Evolutionary conservation across 225 moss, liverwort and hornwort genomes (phyloP), one percentile per base, ranked within the genome.

Genomic region (Sphagnum tenellum): DNA sequence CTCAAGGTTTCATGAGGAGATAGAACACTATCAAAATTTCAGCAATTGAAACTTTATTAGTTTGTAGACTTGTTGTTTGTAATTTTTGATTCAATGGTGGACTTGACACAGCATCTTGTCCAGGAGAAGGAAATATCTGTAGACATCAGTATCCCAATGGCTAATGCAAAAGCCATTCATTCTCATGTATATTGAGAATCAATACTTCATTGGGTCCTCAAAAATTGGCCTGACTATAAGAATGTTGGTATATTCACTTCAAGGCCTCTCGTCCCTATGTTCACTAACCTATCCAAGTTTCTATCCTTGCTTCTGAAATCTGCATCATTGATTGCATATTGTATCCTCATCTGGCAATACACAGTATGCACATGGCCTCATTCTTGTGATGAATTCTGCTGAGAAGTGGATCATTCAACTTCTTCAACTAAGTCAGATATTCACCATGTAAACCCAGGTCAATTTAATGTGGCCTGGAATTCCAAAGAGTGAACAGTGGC

Each of bases 221-320:
- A 90, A 73, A 90, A 88, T 59, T 94, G 89, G 94, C 90, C 86
- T 50, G 90, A 94, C 74, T 94, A 94, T 70, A 90, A 87, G 68
- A 67, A 67, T 67, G 94, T 82, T 70, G 88, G 90, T 86, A 67
- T 63, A 63, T n/a, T 56, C 60, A 29, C 29, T 29, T 60, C 49
- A 53, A 60, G 45, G n/a, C 62, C 2, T 49, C 11, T 69, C n/a
- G 12, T 47, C n/a, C 9, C 29, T 65, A 46, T 46, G 51, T 53
- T 11, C 45, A 14, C 4, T 65, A 0, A 7, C 11, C 61, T 46
- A 29, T 29, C 29, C 29, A 29, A 29, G 29, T 29, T 29, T 11
- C 56, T 29, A 11, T 62, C 45, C 61, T 62, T 44, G 44, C 44
- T 47, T 47, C 9, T 9, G 12, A 48, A 8, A 10, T 62, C 29